These are phyloP conservation scores for Pulveroboletus sp. DNA, from an alignment of 768 basidiomycete species.

Conservation along the genomic window DNA sequence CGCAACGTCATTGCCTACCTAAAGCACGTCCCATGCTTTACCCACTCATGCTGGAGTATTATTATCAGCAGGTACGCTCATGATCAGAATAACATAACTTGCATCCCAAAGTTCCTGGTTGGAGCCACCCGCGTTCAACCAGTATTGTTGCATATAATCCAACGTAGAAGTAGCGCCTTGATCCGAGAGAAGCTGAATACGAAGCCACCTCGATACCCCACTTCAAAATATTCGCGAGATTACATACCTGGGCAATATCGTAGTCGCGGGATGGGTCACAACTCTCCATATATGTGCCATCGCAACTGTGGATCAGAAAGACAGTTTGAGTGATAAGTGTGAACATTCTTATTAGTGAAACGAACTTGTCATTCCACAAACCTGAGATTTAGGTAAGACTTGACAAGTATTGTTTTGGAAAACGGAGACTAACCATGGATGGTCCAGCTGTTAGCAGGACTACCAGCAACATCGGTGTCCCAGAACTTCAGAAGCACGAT, in stretches of 20 bases:
- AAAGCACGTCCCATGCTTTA: conserved; percentile 59
- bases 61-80: conserved; percentile 4
- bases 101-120: conserved; percentile 73
- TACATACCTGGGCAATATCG: conserved; percentile 39
- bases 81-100: conserved; percentile 10
- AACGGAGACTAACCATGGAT: conserved; percentile 56
- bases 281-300: conserved; percentile 37
- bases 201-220: neutral
- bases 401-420: neutral
- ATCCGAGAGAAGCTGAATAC: conserved; percentile 48
- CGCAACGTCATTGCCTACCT: conserved; percentile 15
- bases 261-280: conserved; percentile 45
- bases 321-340: neutral
- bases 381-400: conserved; percentile 35
- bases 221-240: neutral
- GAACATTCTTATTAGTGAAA: neutral
- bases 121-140: conserved; percentile 58
- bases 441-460: conserved; percentile 69
- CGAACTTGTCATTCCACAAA: conserved; percentile 65
- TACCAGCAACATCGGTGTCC: conserved; percentile 63
- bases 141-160: conserved; percentile 57
- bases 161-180: conserved; percentile 60
- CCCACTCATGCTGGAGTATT: conserved; percentile 61
- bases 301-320: conserved; percentile 44
- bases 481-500: conserved; percentile 52